Conservation (phyloP, 371 early-diverging fungal genomes). For the Syncephalastrum racemosum region DNA sequence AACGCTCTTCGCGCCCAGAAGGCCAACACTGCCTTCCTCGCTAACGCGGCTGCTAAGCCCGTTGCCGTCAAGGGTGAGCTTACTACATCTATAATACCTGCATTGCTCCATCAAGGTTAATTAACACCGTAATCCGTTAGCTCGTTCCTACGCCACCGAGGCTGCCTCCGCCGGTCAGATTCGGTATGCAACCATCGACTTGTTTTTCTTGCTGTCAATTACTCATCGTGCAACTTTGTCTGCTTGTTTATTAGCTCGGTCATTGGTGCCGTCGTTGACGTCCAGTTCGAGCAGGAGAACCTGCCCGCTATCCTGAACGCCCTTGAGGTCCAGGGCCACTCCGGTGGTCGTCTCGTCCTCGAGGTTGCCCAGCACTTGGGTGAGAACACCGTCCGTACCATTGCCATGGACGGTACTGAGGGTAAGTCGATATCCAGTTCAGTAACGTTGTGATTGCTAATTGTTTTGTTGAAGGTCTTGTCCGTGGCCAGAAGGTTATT, state of each 20-base stretch:
- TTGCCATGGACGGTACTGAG: not conserved
- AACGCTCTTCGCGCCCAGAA: conserved; percentile 28
- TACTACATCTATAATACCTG: not conserved
- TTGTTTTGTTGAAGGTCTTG: conserved; percentile 87
- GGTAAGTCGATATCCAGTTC: no score
- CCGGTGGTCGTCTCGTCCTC: conserved; percentile 84
- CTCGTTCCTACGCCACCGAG: conserved; percentile 39
- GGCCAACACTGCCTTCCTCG: conserved; percentile 25
- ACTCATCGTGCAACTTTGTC: not conserved
- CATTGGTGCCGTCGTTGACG: conserved; percentile 98
- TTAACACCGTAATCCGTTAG: conserved; percentile 13
- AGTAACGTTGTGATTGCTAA: no score
- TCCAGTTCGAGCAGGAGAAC: conserved; percentile 91
- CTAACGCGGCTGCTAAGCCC: conserved; percentile 22
- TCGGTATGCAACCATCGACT: conserved; percentile 39
- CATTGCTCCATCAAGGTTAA: not conserved
- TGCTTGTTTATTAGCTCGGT: conserved; percentile 33
- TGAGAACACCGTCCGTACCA: conserved; percentile 96
- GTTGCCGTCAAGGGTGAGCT: conserved; percentile 24
- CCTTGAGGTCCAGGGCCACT: conserved; percentile 87
- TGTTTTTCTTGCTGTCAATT: not conserved
- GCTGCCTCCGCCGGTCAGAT: conserved; percentile 42
- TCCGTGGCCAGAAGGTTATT: conserved; percentile 93
- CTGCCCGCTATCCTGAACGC: conserved; percentile 97
- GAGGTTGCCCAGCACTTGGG: conserved; percentile 97